Evolutionary conservation across 2,329 filamentous ascomycete species (phyloP), one percentile per base, ranked within the genome.

Genomic region (Xylaria sp.): DNA sequence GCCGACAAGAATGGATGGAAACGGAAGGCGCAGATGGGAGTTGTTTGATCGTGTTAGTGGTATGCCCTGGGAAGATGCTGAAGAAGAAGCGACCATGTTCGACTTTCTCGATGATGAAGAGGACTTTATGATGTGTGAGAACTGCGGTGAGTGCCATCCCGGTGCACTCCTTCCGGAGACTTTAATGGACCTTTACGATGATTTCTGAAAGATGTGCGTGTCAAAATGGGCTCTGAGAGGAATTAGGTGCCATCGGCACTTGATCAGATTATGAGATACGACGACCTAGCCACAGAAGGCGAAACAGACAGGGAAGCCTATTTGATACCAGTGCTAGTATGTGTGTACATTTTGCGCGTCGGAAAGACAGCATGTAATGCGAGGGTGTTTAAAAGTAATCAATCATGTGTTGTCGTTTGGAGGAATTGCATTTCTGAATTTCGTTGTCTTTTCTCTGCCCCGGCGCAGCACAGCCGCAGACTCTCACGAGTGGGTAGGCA

Each of bases 21-120:
- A 64, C 0, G 69, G 75, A 14, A 72, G 78, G 33, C 81, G 83
- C 21, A 70, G 74, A n/a, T 86, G 82, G 83, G 73, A 77, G 15
- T 76, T 83, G 37, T 86, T 85, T 56, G 78, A 79, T 47, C 69
- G 74, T 42, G 60, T 75, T 28, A 74, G 67, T 40, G 74, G 74
- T 8, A 56, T 70, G 33, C 72, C 72, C 0, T 75, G 73, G 73
- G 68, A 71, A 0, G 71, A 73, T 2, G 66, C 73, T 9, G 68
- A 72, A 49, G 71, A 72, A 8, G 71, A 75, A n/a, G 69, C 65
- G 1, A 70, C 66, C 3, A 68, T 74, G 67, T 71, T 73, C 31
- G 73, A 74, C 54, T 57, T 60, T 21, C 33, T 70, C 14, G 70
- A 71, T 1, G 70, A 72, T 4, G 70, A 72, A 2, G 65, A 68